Evolutionary conservation across 805 yeast species (phyloP).

Genomic region (Candida railenensis): DNA sequence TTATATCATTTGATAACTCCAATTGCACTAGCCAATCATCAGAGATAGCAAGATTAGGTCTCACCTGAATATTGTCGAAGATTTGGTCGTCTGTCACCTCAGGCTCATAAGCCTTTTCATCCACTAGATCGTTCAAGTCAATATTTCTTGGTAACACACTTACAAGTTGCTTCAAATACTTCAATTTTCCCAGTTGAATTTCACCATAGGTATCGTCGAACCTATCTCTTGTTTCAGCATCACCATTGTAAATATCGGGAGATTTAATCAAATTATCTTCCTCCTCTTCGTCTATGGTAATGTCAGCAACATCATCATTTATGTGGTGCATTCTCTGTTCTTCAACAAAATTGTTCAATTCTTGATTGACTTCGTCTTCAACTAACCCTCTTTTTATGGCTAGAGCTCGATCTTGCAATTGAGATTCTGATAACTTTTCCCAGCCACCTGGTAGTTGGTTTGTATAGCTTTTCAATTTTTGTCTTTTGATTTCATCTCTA

Average conservation of each 20-base stretch:
- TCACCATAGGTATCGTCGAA: conserved; percentile 5
- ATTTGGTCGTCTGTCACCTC: conserved; percentile 42
- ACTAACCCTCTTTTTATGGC: conserved; percentile 29
- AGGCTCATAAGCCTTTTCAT: conserved; percentile 73
- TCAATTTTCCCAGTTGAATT: conserved; percentile 19
- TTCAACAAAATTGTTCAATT: conserved; percentile 19
- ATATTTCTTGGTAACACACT: conserved; percentile 29
- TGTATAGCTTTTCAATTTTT: conserved; percentile 27
- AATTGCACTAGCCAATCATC: conserved; percentile 67
- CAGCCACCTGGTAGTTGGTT: conserved; percentile 39
- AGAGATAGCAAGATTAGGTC: conserved; percentile 49
- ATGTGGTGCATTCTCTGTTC: conserved; percentile 20
- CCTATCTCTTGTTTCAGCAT: conserved; percentile 7
- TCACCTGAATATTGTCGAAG: conserved; percentile 35
- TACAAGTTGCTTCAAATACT: conserved; percentile 35
- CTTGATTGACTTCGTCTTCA: conserved; percentile 27
- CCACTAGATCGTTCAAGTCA: conserved; percentile 41
- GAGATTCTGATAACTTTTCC: conserved; percentile 16
- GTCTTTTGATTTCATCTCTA: conserved; percentile 34
- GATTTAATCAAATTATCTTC: conserved; percentile 1
- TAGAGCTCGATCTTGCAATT: conserved; percentile 19
- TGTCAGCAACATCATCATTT: conserved; percentile 28
- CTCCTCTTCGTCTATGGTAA: conserved; percentile 27
- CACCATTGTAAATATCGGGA: background rate
- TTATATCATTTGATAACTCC: conserved; percentile 47